Base-by-base conservation (phyloP, 352 stramenopile genomes). In the Hyaloperonospora brassicae region DNA sequence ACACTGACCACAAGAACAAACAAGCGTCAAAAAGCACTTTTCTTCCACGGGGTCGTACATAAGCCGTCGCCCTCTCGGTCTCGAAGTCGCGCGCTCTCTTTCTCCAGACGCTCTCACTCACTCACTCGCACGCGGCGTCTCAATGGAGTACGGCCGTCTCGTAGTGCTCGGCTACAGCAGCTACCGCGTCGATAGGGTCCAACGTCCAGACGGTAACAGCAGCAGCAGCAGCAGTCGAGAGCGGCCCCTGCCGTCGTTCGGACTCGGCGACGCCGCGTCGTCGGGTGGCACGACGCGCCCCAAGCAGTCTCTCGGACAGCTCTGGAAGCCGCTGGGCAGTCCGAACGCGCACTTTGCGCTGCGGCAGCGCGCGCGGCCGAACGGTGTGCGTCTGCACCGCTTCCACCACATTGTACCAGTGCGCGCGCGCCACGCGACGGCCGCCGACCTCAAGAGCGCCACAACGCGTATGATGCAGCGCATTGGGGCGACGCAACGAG, bases 151-250 rank as follows among this genome's bases (percentile, higher is more conserved):
- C 63, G 81, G 81, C 36, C 76, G 79, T n/a, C 72, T 91, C 40
- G 79, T 91, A 5, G 81, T 91, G 62, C 65, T 91, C 13, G 81
- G 81, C 56, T 91, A 91, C 62, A 91, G 78, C 68, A 87, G 76
- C 76, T 91, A 91, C 68, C 76, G 75, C 51, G 75, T 88, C 30
- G 78, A 75, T 42, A 69, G 70, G 52, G 68, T 70, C 34, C 62
- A 36, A 1, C 68, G 55, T 17, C 52, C 60, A 12, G 61, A 4
- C 8, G 27, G 27, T 9, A 34, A 8, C 8, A 34, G 4, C 27
- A 9, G 4, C 27, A 34, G 59, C 23, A 74, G 52, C 22, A 56
- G 53, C 2, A 53, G 50, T n/a, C 4, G 42, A 6, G 57, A 66
- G 22, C 21, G 36, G 4, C 39, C 57, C 5, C 58, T 55, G 24